These are phyloP conservation scores for Seminavis robusta DNA, from an alignment of 108 stramenopile species.

Conservation along the genomic window DNA sequence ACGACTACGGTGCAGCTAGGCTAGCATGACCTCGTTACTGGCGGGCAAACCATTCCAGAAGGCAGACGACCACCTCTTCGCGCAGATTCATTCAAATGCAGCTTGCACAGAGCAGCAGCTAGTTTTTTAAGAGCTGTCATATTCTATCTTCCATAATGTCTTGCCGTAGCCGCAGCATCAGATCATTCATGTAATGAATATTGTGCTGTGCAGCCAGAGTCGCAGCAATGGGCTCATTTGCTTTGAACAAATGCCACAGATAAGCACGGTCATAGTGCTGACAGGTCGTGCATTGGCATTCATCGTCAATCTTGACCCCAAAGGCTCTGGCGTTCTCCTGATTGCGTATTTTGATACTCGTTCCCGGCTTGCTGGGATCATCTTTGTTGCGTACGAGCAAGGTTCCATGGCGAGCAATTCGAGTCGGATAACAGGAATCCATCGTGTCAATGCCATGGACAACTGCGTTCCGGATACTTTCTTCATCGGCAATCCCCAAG, in stretches of 20 bases:
- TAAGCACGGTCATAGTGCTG: conserved; percentile 84
- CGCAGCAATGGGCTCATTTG: conserved; percentile 81
- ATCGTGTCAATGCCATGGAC: conserved; percentile 83
- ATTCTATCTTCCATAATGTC: conserved; percentile 83
- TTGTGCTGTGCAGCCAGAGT: conserved; percentile 85
- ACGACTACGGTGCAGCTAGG: too few species aligned
- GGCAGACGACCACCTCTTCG: too few species aligned
- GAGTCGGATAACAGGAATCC: conserved; percentile 92
- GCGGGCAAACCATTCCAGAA: too few species aligned
- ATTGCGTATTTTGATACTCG: conserved; percentile 60
- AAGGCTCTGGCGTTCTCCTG: conserved; percentile 52
- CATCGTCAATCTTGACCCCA: conserved; percentile 71
- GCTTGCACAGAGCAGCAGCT: too few species aligned
- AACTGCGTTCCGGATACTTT: conserved; percentile 74
- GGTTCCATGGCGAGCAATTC: conserved; percentile 82
- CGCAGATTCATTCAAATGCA: too few species aligned
- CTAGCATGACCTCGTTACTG: too few species aligned
- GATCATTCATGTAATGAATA: conserved; percentile 89
- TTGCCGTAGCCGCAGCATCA: conserved; percentile 78
- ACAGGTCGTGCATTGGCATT: conserved; percentile 81
- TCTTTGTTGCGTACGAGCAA: conserved; percentile 55
- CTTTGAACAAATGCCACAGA: conserved; percentile 90
- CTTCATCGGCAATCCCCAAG: conserved; percentile 91
- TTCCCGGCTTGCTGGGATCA: too few species aligned
- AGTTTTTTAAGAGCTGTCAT: conserved; percentile 32